Evolutionary conservation across 2,329 filamentous ascomycete species (phyloP).

Genomic region (Microdochium nivale): DNA sequence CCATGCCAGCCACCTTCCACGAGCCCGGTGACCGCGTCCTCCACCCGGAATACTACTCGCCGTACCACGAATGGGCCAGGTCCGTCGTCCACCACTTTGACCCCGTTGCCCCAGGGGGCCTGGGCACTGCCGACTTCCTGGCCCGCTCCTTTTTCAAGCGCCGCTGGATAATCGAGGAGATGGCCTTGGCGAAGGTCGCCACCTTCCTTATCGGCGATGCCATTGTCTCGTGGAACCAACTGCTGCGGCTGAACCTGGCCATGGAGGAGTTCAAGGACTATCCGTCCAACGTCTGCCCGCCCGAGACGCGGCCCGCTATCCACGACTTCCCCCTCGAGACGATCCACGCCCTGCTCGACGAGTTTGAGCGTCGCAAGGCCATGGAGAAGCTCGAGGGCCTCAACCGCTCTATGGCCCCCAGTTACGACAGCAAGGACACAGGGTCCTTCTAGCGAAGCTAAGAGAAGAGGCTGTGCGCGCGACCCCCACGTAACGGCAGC

Average conservation of each 20-base stretch:
- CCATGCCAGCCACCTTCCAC: constrained; percentile 21
- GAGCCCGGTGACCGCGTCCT: constrained; percentile 21
- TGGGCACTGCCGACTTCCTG: constrained; percentile 19
- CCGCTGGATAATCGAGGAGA: constrained; percentile 26
- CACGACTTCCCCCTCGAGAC: constrained; percentile 12
- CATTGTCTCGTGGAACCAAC: constrained; percentile 26
- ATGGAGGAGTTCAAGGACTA: constrained; percentile 26
- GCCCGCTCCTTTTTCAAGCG: constrained; percentile 23
- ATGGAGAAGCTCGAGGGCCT: constrained; percentile 2
- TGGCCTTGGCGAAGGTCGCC: constrained; percentile 21
- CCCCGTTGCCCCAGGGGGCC: neutral
- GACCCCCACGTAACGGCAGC: too few relatives aligned
- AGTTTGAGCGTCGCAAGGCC: constrained; percentile 5
- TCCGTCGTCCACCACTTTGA: constrained; percentile 14
- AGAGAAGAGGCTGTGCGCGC: too few relatives aligned
- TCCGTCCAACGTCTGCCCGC: constrained; percentile 19
- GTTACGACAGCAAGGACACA: neutral
- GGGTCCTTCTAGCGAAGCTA: neutral
- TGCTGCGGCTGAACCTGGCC: constrained; percentile 22
- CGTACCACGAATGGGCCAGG: constrained; percentile 19
- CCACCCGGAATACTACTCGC: constrained; percentile 24
- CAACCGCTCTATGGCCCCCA: neutral
- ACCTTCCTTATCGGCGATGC: constrained; percentile 22
- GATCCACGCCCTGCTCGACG: constrained; percentile 5
- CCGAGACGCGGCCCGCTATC: constrained; percentile 8